These are phyloP conservation scores for Cinnamomum micranthum DNA, from an alignment of 164 flowering plant species.

Conservation along the genomic window DNA sequence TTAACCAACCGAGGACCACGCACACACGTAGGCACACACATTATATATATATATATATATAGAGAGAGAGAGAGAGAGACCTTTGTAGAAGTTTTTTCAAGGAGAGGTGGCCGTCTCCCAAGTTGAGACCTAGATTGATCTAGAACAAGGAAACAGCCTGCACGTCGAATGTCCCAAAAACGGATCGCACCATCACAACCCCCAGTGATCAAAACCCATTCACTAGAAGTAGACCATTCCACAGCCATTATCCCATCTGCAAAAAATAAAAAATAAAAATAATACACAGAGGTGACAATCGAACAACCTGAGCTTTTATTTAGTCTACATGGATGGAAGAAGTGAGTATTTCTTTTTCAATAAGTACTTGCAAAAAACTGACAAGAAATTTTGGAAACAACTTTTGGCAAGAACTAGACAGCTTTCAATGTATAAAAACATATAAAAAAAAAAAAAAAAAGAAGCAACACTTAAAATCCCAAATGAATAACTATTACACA, in stretches of 20 bases:
- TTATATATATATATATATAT: no score
- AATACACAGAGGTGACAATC: background rate
- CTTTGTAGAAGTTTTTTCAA: slow-evolving; percentile 29
- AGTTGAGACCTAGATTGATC: slow-evolving; percentile 87
- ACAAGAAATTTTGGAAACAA: no score
- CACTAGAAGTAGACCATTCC: slow-evolving; percentile 95
- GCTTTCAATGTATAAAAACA: no score
- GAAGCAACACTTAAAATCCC: no score
- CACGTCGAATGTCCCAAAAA: slow-evolving; percentile 97
- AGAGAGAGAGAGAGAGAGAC: slow-evolving; percentile 12
- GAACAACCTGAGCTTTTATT: background rate
- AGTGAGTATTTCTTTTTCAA: background rate
- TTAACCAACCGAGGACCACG: no score
- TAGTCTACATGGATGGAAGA: background rate
- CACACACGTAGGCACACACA: no score
- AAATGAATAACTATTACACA: no score
- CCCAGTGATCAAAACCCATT: slow-evolving; percentile 91
- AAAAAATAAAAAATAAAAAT: slow-evolving; percentile 9
- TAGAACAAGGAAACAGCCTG: slow-evolving; percentile 84
- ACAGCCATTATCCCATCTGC: slow-evolving; percentile 91
- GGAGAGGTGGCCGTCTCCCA: slow-evolving; percentile 81
- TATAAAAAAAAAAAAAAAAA: no score
- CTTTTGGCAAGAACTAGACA: no score
- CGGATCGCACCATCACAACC: slow-evolving; percentile 99
- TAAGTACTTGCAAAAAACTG: no score